These are phyloP conservation scores for Aspergillus floridensis DNA, from an alignment of 2,329 filamentous ascomycete species.

Conservation along the genomic window DNA sequence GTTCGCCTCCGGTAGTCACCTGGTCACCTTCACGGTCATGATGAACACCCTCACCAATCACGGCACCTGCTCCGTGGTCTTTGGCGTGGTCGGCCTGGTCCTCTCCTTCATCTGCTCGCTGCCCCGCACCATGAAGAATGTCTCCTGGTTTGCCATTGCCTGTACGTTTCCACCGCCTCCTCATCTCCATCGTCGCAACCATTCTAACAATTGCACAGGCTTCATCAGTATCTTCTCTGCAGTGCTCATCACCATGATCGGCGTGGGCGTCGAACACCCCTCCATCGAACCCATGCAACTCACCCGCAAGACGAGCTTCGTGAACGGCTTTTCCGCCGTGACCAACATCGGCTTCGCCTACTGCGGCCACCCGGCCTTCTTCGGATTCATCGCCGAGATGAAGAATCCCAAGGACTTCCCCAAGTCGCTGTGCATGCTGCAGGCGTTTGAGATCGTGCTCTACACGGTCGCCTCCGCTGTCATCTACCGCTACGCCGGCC, in stretches of 20 bases:
- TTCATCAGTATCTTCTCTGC: slow-evolving; percentile 64
- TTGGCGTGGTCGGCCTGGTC: slow-evolving; percentile 56
- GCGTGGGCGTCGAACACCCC: slow-evolving; percentile 55
- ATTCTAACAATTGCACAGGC: slow-evolving; percentile 32
- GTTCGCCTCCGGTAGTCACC: slow-evolving; percentile 68
- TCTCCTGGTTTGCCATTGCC: slow-evolving; percentile 59
- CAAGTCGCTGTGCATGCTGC: slow-evolving; percentile 61
- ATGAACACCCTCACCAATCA: slow-evolving; percentile 63
- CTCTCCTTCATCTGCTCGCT: slow-evolving; percentile 60
- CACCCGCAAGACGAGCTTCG: slow-evolving; percentile 46
- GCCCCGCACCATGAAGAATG: slow-evolving; percentile 61
- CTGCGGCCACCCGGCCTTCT: slow-evolving; percentile 68
- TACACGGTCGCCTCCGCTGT: slow-evolving; percentile 66
- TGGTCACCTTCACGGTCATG: slow-evolving; percentile 67
- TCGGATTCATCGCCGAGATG: slow-evolving; percentile 64
- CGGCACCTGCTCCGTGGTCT: slow-evolving; percentile 62
- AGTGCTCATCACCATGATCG: slow-evolving; percentile 67
- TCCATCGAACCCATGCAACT: slow-evolving; percentile 35
- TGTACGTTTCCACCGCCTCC: slow-evolving; percentile 38
- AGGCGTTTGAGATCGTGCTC: slow-evolving; percentile 57
- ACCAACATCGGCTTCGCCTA: slow-evolving; percentile 71
- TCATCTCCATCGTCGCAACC: background rate
- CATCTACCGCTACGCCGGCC: slow-evolving; percentile 66
- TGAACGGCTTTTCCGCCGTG: slow-evolving; percentile 59
- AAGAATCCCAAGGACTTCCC: slow-evolving; percentile 58